Evolutionary conservation across 306 rosid genomes (phyloP).

Genomic region (Trifolium fragiferum): DNA sequence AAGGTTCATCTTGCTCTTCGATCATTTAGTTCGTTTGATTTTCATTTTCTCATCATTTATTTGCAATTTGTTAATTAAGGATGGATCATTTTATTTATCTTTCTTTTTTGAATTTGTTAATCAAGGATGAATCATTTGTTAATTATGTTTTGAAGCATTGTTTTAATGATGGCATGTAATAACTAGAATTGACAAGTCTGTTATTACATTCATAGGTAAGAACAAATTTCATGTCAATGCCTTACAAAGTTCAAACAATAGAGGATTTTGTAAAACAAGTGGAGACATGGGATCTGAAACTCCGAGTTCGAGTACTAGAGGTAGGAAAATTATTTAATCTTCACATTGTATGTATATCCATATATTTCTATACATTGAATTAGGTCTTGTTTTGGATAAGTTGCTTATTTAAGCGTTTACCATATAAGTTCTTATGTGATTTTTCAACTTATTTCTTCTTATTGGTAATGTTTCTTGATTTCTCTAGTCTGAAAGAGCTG

Average conservation of each 20-base stretch:
- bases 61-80: no score
- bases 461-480: slow-evolving; percentile 22
- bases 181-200: slow-evolving; percentile 26
- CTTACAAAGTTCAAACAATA: slow-evolving; percentile 86
- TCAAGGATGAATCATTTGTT: no score
- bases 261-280: slow-evolving; percentile 90
- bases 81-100: no score
- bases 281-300: slow-evolving; percentile 85
- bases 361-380: neutral
- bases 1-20: no score
- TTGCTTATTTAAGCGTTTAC: neutral
- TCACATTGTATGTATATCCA: neutral
- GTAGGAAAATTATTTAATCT: slow-evolving; percentile 41
- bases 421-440: neutral
- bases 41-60: no score
- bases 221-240: slow-evolving; percentile 88
- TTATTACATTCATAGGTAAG: slow-evolving; percentile 63
- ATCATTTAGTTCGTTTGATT: no score
- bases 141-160: slow-evolving; percentile 24
- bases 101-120: no score
- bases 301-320: slow-evolving; percentile 95
- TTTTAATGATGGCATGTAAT: slow-evolving; percentile 15
- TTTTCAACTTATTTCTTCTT: neutral
- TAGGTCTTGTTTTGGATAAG: neutral
- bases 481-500: slow-evolving; percentile 90